phyloP scores from a whole-genome alignment of 495 filamentous ascomycete genomes.

The Cudoniella acicularis region DNA sequence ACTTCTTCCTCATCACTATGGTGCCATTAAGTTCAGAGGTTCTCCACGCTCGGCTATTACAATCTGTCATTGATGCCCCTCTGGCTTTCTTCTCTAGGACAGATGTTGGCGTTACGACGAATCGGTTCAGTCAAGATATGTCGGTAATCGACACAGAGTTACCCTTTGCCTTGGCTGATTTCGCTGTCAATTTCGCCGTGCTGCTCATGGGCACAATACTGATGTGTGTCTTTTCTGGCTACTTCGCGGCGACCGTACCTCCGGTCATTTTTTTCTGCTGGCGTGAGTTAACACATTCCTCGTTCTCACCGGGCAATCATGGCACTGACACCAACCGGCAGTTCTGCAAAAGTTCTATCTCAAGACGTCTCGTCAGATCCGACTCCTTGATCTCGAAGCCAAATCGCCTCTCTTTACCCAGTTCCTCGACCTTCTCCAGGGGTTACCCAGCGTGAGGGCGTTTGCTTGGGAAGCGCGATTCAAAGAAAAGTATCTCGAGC shows the following conservation, averaged over 20 bases:
- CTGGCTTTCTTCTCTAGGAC: slow-evolving; percentile 26
- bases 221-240: slow-evolving; percentile 23
- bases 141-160: slow-evolving; percentile 31
- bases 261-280: slow-evolving; percentile 27
- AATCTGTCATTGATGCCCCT: slow-evolving; percentile 24
- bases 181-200: slow-evolving; percentile 2
- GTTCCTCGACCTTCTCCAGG: slow-evolving; percentile 48
- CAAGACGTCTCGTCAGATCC: slow-evolving; percentile 60
- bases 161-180: slow-evolving; percentile 9
- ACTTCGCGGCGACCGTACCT: slow-evolving; percentile 34
- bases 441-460: slow-evolving; percentile 43
- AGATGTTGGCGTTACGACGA: slow-evolving; percentile 26
- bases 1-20: background rate
- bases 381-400: slow-evolving; percentile 56
- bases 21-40: slow-evolving; percentile 3
- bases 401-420: slow-evolving; percentile 57
- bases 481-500: slow-evolving; percentile 30
- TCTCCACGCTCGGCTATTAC: slow-evolving; percentile 24
- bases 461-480: slow-evolving; percentile 37
- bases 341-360: slow-evolving; percentile 60
- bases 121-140: slow-evolving; percentile 25
- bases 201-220: slow-evolving; percentile 10
- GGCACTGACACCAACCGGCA: slow-evolving; percentile 46
- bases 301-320: background rate
- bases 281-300: background rate